Evolutionary conservation across 768 basidiomycete genomes (phyloP).

Genomic region (Russula lepida): DNA sequence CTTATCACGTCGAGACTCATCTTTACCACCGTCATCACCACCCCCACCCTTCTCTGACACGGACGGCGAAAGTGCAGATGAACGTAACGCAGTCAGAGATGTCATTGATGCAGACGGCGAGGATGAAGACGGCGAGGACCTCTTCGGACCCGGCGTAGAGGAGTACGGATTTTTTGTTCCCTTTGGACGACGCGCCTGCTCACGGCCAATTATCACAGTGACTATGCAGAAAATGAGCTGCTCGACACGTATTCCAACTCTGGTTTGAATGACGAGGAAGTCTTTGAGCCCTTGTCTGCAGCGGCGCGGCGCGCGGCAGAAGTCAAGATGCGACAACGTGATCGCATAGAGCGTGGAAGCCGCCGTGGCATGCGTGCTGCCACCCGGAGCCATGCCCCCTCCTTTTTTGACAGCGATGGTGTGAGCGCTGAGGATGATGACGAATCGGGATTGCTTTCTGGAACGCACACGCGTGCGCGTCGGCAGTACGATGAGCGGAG

Average conservation of each 20-base stretch:
- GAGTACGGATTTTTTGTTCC: constrained; percentile 38
- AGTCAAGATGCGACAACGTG: constrained; percentile 78
- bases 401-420: constrained; percentile 80
- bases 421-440: constrained; percentile 60
- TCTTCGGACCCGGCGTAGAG: constrained; percentile 75
- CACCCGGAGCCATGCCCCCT: constrained; percentile 72
- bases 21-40: constrained; percentile 72
- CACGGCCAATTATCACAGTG: constrained; percentile 35
- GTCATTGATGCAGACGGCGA: constrained; percentile 65
- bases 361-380: constrained; percentile 66
- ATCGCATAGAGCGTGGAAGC: constrained; percentile 62
- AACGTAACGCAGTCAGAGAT: constrained; percentile 57
- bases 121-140: constrained; percentile 87
- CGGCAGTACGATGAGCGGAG: constrained; percentile 90
- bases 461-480: constrained; percentile 75
- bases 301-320: constrained; percentile 77
- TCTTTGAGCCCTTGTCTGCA: constrained; percentile 56
- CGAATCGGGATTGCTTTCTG: constrained; percentile 53
- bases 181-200: constrained; percentile 2
- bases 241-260: constrained; percentile 84
- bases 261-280: constrained; percentile 78
- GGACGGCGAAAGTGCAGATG: constrained; percentile 62
- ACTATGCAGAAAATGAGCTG: constrained; percentile 75
- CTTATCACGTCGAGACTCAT: constrained; percentile 40
- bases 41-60: constrained; percentile 80